Base-by-base conservation (phyloP, 2,329 filamentous ascomycete species). In the Verruconis gallopava region DNA sequence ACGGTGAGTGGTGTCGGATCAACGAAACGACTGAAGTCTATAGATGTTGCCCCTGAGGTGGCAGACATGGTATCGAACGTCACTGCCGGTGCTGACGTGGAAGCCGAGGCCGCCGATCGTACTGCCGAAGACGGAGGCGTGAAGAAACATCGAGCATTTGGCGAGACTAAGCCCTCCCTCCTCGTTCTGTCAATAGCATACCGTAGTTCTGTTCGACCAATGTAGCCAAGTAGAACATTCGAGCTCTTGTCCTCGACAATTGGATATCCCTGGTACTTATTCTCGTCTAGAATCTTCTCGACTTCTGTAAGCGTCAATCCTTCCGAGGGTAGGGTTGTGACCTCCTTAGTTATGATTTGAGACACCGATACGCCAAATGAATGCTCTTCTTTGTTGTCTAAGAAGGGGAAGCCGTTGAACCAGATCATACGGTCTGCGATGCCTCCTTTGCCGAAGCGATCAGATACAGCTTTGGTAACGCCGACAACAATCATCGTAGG, bases 401-500 rank as follows among this genome's bases (percentile, higher is more conserved):
- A 71, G 63, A 93, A 98, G 0, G 91, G 91, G 54, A 95, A 94
- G 1, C 91, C 91, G 52, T 85, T 96, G 64, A 95, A 94, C 81
- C 86, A 94, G 52, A 98, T 98, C 85, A 95, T 94, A 47, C 86
- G 81, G 59, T 98, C 91, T 17, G 91, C 91, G 45, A 98, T 96
- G 37, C 91, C 91, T 21, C 89, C 91, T 56, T 89, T 93, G n/a
- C 86, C 85, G 55, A 93, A 91, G 11, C 86, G 71, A 50, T 93
- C 85, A 47, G 83, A 79, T 37, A 98, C 84, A 12, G 84, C 84
- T 66, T 98, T 98, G 30, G 89, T 96, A 21, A 95, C 82, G 38
- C 91, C 91, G 2, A 96, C 91, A 1, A 96, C 91, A 51, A 98
- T 95, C 91, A 98, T 98, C 12, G 89, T 96, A 0, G 91, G 91